These are phyloP conservation scores for Huntiella omanensis DNA, from an alignment of 2,329 filamentous ascomycete genomes.

Conservation along the genomic window DNA sequence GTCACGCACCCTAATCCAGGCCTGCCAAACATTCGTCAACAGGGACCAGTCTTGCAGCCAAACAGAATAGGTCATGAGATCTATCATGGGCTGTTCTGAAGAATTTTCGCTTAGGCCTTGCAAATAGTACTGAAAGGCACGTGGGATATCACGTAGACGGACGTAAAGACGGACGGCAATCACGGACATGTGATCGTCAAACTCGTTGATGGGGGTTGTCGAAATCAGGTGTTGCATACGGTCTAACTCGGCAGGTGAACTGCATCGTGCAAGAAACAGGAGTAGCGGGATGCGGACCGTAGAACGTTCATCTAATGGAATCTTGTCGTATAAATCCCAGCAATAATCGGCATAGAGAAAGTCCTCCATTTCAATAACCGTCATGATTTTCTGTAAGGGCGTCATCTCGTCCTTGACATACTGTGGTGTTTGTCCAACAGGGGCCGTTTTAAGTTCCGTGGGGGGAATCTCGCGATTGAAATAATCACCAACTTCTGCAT, in stretches of 20 bases:
- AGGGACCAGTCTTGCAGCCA: slow-evolving; percentile 10
- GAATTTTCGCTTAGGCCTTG: slow-evolving; percentile 4
- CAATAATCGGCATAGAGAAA: slow-evolving; percentile 9
- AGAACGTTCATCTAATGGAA: not conserved
- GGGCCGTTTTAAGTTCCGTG: slow-evolving; percentile 3
- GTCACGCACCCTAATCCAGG: slow-evolving; percentile 6
- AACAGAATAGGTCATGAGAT: slow-evolving; percentile 9
- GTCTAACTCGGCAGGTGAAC: slow-evolving; percentile 9
- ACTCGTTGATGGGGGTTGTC: slow-evolving; percentile 6
- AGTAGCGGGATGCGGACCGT: slow-evolving; percentile 4
- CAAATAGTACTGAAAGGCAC: slow-evolving; percentile 10
- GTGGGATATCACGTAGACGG: slow-evolving; percentile 9
- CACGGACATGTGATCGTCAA: slow-evolving; percentile 7
- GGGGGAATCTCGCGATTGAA: not conserved
- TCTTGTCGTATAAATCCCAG: slow-evolving; percentile 5
- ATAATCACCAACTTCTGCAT: slow-evolving; percentile 5
- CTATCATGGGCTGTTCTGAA: slow-evolving; percentile 8
- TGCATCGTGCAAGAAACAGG: slow-evolving; percentile 8
- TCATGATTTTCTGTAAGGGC: not conserved
- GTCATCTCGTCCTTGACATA: slow-evolving; percentile 5
- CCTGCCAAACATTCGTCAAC: slow-evolving; percentile 7
- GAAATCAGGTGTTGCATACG: slow-evolving; percentile 10
- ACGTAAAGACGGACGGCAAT: slow-evolving; percentile 11
- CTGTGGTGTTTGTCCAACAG: slow-evolving; percentile 7
- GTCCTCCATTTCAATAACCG: slow-evolving; percentile 8